A percentile compares a stretch with the other conserved stretches of the same genome.
Evolutionary conservation across 208 protist species (phyloP).

Genomic region (Trypanosoma platydactyli): DNA sequence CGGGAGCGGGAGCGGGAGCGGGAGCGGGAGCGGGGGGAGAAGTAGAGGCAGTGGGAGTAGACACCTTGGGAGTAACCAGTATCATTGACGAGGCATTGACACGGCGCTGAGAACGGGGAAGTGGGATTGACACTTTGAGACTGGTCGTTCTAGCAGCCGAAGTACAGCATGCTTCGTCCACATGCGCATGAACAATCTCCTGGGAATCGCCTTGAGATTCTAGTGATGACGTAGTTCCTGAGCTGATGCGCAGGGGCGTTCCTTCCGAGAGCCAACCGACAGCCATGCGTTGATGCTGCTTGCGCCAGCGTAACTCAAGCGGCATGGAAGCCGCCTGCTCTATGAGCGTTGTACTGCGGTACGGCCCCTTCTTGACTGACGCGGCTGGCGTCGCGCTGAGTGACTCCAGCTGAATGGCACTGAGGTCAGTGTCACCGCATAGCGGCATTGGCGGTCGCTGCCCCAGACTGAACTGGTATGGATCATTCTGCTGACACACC

Average conservation of each 20-base stretch:
- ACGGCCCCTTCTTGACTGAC: slow-evolving; percentile 9
- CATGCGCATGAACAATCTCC: not conserved
- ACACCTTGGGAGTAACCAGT: not conserved
- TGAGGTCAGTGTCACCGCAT: slow-evolving; percentile 20
- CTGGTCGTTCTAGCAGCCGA: not conserved
- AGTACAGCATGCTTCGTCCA: slow-evolving; percentile 11
- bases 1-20: not conserved
- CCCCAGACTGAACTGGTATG: slow-evolving; percentile 13
- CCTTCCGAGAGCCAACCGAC: slow-evolving; percentile 1
- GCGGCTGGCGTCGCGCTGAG: slow-evolving; percentile 2
- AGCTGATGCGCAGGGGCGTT: slow-evolving; percentile 8
- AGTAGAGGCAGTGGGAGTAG: slow-evolving; percentile 3
- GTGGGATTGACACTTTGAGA: slow-evolving; percentile 22
- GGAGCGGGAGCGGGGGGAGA: not conserved
- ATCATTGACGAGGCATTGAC: not conserved
- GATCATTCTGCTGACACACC: slow-evolving; percentile 26
- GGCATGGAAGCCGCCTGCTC: slow-evolving; percentile 8
- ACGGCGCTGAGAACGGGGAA: slow-evolving; percentile 24
- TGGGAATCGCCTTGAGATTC: slow-evolving; percentile 26
- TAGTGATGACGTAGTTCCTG: slow-evolving; percentile 18
- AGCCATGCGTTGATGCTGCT: not conserved
- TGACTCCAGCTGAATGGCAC: slow-evolving; percentile 10
- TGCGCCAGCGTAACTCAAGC: slow-evolving; percentile 1
- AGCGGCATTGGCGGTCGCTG: slow-evolving; percentile 24
- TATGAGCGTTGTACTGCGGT: slow-evolving; percentile 21